Base-by-base conservation (phyloP, 352 stramenopile genomes). In the Globisporangium nagaii region DNA sequence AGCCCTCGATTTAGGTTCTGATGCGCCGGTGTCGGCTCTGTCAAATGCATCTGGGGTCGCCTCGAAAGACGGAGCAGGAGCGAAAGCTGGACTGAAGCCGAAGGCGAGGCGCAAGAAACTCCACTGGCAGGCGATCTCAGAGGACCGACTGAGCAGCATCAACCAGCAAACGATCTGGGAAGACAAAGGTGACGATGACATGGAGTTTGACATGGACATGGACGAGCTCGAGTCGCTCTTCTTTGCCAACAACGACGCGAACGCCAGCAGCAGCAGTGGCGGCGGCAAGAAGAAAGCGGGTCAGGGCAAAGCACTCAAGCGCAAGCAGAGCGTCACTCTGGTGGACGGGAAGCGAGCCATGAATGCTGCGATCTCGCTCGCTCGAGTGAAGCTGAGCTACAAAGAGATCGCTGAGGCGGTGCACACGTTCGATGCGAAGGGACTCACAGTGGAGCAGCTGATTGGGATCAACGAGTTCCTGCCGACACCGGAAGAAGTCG, bases 331-430 rank as follows among this genome's bases (percentile, higher is more conserved):
- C 65, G 75, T 98, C 51, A 75, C 79, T 68, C 56, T 99, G 53
- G 94, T 98, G 61, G 93, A 98, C 68, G 86, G 81, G 11, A 99
- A 98, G 63, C 86, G 94, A 31, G 96, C 90, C 11, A 99, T 98
- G 93, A 99, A 99, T 68, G 94, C 91, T 30, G 96, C 90, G 1
- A 99, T 99, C 56, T 97, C 96, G 28, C 71, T 99, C 4, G 90
- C 93, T 6, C 69, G 96, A 51, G 77, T 99, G 28, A 98, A 98
- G 66, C 71, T 98, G 37, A 89, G 88, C 20, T 97, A 98, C 68
- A 66, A 73, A 0, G 86, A 93, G 42, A 89, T 98, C 34, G 71
- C 86, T 58, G 62, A 85, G 17, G 82, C 78, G 4, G 77, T 96
- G 28, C 48, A 60, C 22, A 75, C 73, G 10, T 90, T 96, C 51